phyloP scores from a whole-genome alignment of 257 asterid species.

The Buddleja alternifolia region DNA sequence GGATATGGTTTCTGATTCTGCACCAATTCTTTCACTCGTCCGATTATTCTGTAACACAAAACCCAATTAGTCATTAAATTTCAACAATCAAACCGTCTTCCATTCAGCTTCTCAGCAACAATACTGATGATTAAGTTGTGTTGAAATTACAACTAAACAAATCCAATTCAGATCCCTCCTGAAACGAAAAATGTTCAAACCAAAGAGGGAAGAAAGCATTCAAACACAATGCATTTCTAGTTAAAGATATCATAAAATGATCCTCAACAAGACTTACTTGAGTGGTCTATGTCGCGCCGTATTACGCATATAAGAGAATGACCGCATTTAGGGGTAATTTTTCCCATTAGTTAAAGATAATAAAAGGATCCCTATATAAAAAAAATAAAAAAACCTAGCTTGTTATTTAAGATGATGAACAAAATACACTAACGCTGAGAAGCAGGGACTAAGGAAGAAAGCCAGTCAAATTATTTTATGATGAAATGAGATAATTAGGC shows the following conservation, averaged over 20 bases:
- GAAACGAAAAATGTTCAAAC: not conserved
- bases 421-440: not conserved
- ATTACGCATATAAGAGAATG: too few species aligned
- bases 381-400: too few species aligned
- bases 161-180: not conserved
- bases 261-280: too few species aligned
- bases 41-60: constrained; percentile 52
- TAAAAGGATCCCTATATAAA: too few species aligned
- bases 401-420: too few species aligned
- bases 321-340: too few species aligned
- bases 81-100: not conserved
- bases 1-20: constrained; percentile 56
- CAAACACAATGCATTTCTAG: constrained; percentile 3
- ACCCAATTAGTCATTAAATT: constrained; percentile 22
- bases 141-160: not conserved
- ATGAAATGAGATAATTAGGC: not conserved
- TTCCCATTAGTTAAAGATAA: too few species aligned
- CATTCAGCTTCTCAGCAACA: constrained; percentile 13
- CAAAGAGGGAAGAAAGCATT: not conserved
- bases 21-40: constrained; percentile 42
- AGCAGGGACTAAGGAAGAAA: constrained; percentile 6
- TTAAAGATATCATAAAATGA: not conserved
- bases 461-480: not conserved
- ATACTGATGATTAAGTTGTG: not conserved
- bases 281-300: too few species aligned